Percentiles rank a stretch among this genome's conserved stretches.
Evolutionary conservation across 768 basidiomycete species (phyloP).

Genomic region (Phaeotremella skinneri): DNA sequence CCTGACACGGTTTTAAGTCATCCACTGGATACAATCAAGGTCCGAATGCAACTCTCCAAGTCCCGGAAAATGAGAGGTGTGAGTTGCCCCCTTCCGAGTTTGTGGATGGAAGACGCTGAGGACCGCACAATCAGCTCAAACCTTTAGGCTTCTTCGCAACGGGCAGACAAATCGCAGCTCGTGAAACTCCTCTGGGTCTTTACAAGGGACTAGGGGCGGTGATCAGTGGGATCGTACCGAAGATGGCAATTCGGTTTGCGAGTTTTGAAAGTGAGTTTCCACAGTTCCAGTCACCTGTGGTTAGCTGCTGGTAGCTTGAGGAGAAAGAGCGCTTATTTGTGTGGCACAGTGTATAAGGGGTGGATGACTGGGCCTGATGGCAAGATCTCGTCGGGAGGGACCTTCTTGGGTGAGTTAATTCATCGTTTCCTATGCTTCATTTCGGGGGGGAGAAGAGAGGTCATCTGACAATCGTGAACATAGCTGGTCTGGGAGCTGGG

Average conservation of each 20-base stretch:
- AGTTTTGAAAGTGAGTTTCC: constrained; percentile 72
- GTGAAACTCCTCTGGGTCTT: constrained; percentile 90
- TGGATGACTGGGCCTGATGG: constrained; percentile 73
- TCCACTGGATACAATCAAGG: constrained; percentile 97
- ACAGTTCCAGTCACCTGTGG: neutral
- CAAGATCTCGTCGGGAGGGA: constrained; percentile 70
- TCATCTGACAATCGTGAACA: neutral
- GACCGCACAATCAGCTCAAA: constrained; percentile 64
- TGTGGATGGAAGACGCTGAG: constrained; percentile 6
- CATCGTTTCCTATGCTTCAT: neutral
- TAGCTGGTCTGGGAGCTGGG: constrained; percentile 91
- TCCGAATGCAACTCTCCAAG: constrained; percentile 97
- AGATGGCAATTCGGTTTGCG: constrained; percentile 99
- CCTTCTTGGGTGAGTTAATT: constrained; percentile 74
- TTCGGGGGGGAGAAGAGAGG: neutral
- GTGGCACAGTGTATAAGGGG: constrained; percentile 64
- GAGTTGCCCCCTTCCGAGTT: constrained; percentile 52
- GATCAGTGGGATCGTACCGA: constrained; percentile 92
- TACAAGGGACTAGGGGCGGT: constrained; percentile 99
- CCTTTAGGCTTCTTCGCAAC: constrained; percentile 89
- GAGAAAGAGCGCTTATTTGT: neutral
- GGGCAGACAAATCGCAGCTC: constrained; percentile 75
- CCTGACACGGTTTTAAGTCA: constrained; percentile 60
- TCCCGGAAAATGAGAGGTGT: constrained; percentile 79
- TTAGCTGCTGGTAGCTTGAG: neutral